Conservation (phyloP, 257 asterid genomes). For the Solanum sitiens region DNA sequence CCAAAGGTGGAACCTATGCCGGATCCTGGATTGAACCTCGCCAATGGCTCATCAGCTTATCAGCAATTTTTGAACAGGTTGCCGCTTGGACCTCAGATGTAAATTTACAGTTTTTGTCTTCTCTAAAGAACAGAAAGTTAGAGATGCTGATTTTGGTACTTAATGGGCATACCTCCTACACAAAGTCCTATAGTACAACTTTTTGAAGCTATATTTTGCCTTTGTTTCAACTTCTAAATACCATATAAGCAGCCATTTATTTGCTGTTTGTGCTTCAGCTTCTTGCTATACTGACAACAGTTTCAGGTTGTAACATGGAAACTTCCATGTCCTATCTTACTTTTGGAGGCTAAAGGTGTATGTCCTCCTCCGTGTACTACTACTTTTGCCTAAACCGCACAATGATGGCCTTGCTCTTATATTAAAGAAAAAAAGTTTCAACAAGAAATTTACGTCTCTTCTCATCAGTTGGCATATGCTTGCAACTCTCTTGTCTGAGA, state of each 20-base stretch:
- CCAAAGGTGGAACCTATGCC: conserved; percentile 41
- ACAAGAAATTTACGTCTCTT: neutral
- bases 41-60: conserved; percentile 36
- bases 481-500: neutral
- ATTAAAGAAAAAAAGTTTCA: neutral
- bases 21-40: conserved; percentile 31
- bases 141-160: conserved; percentile 2
- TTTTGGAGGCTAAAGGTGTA: neutral
- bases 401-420: neutral
- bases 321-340: neutral
- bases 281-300: neutral
- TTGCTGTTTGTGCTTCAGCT: neutral
- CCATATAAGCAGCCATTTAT: neutral
- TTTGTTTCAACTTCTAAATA: neutral
- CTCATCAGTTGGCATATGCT: neutral
- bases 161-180: neutral
- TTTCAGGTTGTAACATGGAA: neutral
- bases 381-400: neutral
- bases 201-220: neutral
- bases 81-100: conserved; percentile 64
- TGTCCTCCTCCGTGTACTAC: neutral
- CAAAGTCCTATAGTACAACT: neutral
- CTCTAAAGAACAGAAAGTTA: neutral
- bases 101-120: conserved; percentile 20
- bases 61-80: conserved; percentile 54